A percentile compares a stretch with the other conserved stretches of the same genome.
phyloP scores from a whole-genome alignment of 2,329 filamentous ascomycete genomes.

The Ramularia endophylla region DNA sequence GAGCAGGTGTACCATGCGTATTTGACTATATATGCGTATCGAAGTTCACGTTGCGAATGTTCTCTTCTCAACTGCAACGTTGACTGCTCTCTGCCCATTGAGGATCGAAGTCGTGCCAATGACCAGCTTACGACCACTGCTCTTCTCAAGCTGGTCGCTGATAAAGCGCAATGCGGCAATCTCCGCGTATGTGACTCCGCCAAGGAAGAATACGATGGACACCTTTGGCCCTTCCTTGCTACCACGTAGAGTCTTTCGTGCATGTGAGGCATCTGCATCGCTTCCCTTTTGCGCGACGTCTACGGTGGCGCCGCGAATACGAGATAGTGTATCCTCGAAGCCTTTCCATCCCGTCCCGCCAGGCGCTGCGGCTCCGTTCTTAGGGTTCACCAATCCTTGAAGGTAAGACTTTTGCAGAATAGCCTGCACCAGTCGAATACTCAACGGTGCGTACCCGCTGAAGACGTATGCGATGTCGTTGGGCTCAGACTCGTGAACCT shows the following conservation, averaged over 20 bases:
- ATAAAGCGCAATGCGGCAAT: slow-evolving; percentile 91
- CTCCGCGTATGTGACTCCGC: slow-evolving; percentile 95
- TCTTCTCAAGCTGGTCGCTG: slow-evolving; percentile 62
- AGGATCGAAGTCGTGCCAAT: slow-evolving; percentile 91
- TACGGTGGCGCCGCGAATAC: slow-evolving; percentile 81
- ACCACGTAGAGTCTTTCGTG: slow-evolving; percentile 74
- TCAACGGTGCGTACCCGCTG: slow-evolving; percentile 91
- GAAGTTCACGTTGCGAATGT: slow-evolving; percentile 17
- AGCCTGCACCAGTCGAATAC: slow-evolving; percentile 84
- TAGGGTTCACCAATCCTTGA: slow-evolving; percentile 46
- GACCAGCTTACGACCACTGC: slow-evolving; percentile 67
- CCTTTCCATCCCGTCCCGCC: slow-evolving; percentile 79
- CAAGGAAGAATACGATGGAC: slow-evolving; percentile 92
- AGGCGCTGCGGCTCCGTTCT: slow-evolving; percentile 34
- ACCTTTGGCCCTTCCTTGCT: slow-evolving; percentile 60
- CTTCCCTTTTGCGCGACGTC: slow-evolving; percentile 89
- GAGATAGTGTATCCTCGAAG: slow-evolving; percentile 87
- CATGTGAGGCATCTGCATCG: slow-evolving; percentile 78
- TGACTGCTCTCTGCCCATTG: slow-evolving; percentile 84
- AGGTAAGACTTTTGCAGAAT: slow-evolving; percentile 87
- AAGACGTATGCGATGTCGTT: slow-evolving; percentile 98
- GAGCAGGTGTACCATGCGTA: no score
- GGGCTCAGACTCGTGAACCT: slow-evolving; percentile 91
- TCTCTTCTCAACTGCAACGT: slow-evolving; percentile 44
- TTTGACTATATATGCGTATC: neutral